phyloP scores from a whole-genome alignment of 2,329 filamentous ascomycete genomes.

The Colletotrichum sp. region DNA sequence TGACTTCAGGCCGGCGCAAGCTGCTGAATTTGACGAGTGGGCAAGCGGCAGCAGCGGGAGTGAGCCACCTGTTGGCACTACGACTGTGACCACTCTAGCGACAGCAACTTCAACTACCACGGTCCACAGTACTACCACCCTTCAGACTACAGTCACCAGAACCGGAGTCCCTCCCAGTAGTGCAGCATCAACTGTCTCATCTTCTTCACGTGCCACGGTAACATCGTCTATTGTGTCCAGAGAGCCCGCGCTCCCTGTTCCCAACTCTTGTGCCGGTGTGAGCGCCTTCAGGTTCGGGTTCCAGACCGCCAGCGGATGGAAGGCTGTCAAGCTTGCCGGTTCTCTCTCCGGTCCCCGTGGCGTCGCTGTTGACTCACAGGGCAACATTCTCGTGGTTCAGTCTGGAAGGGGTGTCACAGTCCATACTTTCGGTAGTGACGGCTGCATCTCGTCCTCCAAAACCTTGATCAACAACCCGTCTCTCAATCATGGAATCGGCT shows the following conservation, averaged over 20 bases:
- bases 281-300: slow-evolving; percentile 30
- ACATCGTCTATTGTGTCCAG: background rate
- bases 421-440: slow-evolving; percentile 43
- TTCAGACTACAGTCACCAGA: slow-evolving; percentile 8
- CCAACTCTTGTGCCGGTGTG: slow-evolving; percentile 38
- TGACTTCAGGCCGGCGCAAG: slow-evolving; percentile 36
- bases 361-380: slow-evolving; percentile 37
- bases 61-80: slow-evolving; percentile 6
- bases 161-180: slow-evolving; percentile 2
- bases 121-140: slow-evolving; percentile 10
- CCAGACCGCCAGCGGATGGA: slow-evolving; percentile 39
- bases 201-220: background rate
- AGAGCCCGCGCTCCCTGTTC: slow-evolving; percentile 31
- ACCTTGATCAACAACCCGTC: slow-evolving; percentile 36
- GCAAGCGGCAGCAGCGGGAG: slow-evolving; percentile 9
- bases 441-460: slow-evolving; percentile 42
- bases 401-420: slow-evolving; percentile 40
- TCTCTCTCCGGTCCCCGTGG: slow-evolving; percentile 38
- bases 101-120: slow-evolving; percentile 15
- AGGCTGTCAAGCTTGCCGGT: slow-evolving; percentile 42
- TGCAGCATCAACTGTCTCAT: background rate
- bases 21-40: slow-evolving; percentile 37
- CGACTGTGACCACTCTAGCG: background rate
- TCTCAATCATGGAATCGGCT: slow-evolving; percentile 44
- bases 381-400: slow-evolving; percentile 42